Evolutionary conservation across 176 grass and related monocot species (phyloP), one percentile per base, ranked within the genome.

Genomic region (Eragrostis curvula): DNA sequence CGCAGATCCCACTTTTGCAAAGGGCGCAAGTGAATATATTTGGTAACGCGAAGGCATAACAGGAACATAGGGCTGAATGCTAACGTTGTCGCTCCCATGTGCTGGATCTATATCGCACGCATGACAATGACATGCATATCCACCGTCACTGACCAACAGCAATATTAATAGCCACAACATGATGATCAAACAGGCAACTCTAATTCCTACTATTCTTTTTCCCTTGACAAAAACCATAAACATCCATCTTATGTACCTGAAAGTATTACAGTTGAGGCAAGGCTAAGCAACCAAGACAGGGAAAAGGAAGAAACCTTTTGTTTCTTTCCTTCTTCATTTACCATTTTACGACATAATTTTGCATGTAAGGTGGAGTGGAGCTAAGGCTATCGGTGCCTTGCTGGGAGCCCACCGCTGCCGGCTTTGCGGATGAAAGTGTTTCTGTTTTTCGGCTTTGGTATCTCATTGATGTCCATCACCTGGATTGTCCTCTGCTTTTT

Each of bases 401-500:
- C 57, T 3, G 86, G 87, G 63, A 88, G 72, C 23, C 70, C 84
- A 9, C 84, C 63, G 2, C 70, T 49, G 6, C 12, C 13, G 32
- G 11, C 60, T 66, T 91, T 93, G 73, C 88, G 88, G 67, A 93
- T 72, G 70, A 93, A 91, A 18, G 48, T 21, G 67, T 87, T 93
- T 45, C 76, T 79, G 45, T 13, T 86, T 56, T 80, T 97, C 0
- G 88, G 86, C 52, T 97, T 97, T 2, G 91, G 94, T 20, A 97
- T 93, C 23, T 97, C 91, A 8, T 93, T 87, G 77, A 97, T 79
- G 68, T 87, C 88, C 94, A 97, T 89, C 71, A 93, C 91, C 70
- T 97, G 94, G 43, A 97, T 89, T 16, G 91, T 91, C 49, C 94
- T 71, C 68, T 97, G 91, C 85, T 86, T 97, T 87, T 91, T 97